These are phyloP conservation scores for Papiliotrema terrestris DNA, from an alignment of 1,284 basidiomycete species.

Conservation along the genomic window DNA sequence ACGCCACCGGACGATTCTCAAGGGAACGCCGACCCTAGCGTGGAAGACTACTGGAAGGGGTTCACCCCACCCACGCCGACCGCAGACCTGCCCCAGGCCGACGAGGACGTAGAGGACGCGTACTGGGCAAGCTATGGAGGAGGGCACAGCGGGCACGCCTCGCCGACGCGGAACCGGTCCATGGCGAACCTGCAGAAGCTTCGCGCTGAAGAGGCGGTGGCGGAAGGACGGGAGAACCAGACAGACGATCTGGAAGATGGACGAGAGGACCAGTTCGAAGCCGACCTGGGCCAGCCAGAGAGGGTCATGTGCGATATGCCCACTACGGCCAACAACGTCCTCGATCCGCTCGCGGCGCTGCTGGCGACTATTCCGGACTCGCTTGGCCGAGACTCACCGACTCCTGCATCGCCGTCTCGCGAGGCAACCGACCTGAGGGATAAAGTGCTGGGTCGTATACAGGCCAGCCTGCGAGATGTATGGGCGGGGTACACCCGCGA, in stretches of 20 bases:
- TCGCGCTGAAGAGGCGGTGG: not conserved
- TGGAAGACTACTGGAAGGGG: conserved; percentile 33
- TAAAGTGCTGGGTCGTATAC: conserved; percentile 20
- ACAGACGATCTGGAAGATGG: not conserved
- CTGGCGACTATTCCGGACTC: not conserved
- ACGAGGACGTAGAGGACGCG: conserved; percentile 26
- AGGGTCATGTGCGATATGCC: not conserved
- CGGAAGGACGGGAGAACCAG: not conserved
- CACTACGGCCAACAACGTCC: not conserved
- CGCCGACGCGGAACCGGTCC: not conserved
- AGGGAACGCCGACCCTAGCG: conserved; percentile 1
- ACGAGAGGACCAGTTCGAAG: not conserved
- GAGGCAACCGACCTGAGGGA: conserved; percentile 3
- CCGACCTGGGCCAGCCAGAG: not conserved
- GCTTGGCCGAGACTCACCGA: not conserved
- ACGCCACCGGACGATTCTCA: not conserved
- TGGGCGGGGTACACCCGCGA: conserved; percentile 17
- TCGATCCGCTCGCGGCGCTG: conserved; percentile 9
- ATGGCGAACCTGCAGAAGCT: not conserved
- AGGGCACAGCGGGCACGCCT: not conserved
- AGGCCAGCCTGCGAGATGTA: conserved; percentile 17
- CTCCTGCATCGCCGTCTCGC: not conserved
- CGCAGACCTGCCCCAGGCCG: conserved; percentile 1
- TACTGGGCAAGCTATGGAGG: conserved; percentile 43
- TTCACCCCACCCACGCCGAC: conserved; percentile 9